These are phyloP conservation scores for Fusarium falciforme DNA, from an alignment of 2,329 filamentous ascomycete genomes.

Conservation along the genomic window DNA sequence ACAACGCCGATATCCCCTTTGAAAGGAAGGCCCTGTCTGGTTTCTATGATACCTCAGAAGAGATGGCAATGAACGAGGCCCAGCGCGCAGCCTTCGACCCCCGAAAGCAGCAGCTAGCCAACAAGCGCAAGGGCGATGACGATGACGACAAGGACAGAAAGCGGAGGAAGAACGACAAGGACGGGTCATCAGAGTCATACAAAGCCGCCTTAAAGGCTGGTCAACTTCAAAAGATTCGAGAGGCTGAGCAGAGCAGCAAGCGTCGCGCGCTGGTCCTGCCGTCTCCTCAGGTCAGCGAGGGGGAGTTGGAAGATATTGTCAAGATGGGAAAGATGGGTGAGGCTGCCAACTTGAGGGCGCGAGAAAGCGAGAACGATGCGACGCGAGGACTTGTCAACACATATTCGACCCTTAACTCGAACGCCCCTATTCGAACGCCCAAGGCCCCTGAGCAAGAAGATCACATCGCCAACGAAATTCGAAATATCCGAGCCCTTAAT, in stretches of 20 bases:
- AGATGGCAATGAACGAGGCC: slow-evolving; percentile 82
- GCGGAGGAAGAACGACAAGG: slow-evolving; percentile 89
- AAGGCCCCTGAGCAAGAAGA: slow-evolving; percentile 93
- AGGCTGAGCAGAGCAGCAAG: slow-evolving; percentile 97
- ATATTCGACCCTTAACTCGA: slow-evolving; percentile 83
- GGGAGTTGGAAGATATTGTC: slow-evolving; percentile 95
- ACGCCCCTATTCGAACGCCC: slow-evolving; percentile 91
- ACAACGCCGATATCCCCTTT: slow-evolving; percentile 98
- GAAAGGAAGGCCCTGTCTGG: slow-evolving; percentile 90
- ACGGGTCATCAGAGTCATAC: slow-evolving; percentile 79
- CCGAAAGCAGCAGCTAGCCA: slow-evolving; percentile 87
- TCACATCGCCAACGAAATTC: slow-evolving; percentile 94
- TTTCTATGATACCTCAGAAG: slow-evolving; percentile 93
- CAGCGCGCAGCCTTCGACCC: slow-evolving; percentile 90
- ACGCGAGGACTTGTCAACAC: slow-evolving; percentile 88
- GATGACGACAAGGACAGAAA: slow-evolving; percentile 86
- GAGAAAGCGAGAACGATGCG: slow-evolving; percentile 83
- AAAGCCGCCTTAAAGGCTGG: slow-evolving; percentile 93
- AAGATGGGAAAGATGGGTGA: slow-evolving; percentile 98
- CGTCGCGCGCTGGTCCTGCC: slow-evolving; percentile 85
- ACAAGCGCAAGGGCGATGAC: slow-evolving; percentile 95
- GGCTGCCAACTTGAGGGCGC: slow-evolving; percentile 79
- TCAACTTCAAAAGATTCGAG: slow-evolving; percentile 92
- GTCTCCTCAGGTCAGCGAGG: slow-evolving; percentile 89
- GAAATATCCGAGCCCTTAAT: slow-evolving; percentile 90